Evolutionary conservation across 441 rosid species (phyloP), one percentile per base, ranked within the genome.

Genomic region (Caryocar brasiliense): DNA sequence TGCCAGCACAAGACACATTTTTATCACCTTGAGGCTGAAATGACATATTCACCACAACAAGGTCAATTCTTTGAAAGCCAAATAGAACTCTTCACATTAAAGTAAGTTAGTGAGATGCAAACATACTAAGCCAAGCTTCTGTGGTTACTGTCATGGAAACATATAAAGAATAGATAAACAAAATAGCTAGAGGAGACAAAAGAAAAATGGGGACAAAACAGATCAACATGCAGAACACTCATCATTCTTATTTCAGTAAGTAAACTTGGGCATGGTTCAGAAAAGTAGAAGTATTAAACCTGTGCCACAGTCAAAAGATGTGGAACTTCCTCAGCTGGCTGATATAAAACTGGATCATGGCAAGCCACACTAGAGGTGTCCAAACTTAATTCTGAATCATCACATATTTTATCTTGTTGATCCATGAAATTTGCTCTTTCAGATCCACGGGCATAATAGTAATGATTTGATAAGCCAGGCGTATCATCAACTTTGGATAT

Each of bases 401-500:
- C 52, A 28, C 14, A 39, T 38, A 22, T 14, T 2, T 51, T 49
- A 35, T 61, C 38, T 38, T 55, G 56, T 14, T 39, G 48, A 57
- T 47, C 17, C 47, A 37, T 18, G 26, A 33, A 24, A 34, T 59
- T 53, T 20, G 36, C 64, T 40, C 52, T 26, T 21, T 46, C 35
- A 29, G 30, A 40, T 58, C 43, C 64, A 22, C 25, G 58, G 20
- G 50, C 51, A 57, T 58, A 46, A 26, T n/a, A 17, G 15, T 36
- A 15, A 42, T 33, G 48, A 59, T 54, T 19, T 54, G 66, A 64
- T 27, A 56, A 56, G 1, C 55, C 15, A 27, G 73, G 80, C 47
- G 83, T 75, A 44, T 65, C 79, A 64, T 76, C 62, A 17, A 80
- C 81, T 53, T 36, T 56, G 65, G 76, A 83, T 22, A 61, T 54